Evolutionary conservation across 1,139 yeast species (phyloP), one percentile per base, ranked within the genome.

Genomic region (Scheffersomyces titani): DNA sequence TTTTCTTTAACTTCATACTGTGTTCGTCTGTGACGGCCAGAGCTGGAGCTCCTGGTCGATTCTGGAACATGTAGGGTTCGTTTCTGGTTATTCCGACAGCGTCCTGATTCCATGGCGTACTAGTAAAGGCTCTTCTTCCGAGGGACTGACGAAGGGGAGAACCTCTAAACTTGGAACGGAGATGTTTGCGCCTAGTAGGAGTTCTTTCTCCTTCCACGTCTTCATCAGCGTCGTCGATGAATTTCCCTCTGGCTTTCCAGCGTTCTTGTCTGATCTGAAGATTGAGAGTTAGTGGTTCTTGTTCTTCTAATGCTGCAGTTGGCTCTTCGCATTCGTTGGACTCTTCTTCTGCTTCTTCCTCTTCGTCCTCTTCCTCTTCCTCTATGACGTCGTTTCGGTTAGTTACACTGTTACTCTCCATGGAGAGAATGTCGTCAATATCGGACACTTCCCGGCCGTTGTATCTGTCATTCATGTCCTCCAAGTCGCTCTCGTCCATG

Each of bases 401-500:
- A 30, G 58, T 59, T 5, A 59, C 55, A 24, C 60, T 57, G 11
- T 30, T 30, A 54, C 67, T 62, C 44, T 61, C 64, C 53, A 64
- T 60, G 16, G 64, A 61, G 6, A 61, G 52, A 9, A 63, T 64
- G 40, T 66, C 69, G 18, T 65, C 70, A 13, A 59, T 58, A 44
- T 64, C 69, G 20, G 65, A 61, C 19, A 63, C 63, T 36, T 64
- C 63, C 19, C 62, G 56, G 6, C 57, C 65, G 2, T 62, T 61
- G 5, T 58, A 55, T 49, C 57, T 61, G 21, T 63, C 62, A 11
- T 56, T 63, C 2, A 59, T 59, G 6, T 60, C 63, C 62, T 70
- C 67, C 64, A 71, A 60, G 53, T 73, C 73, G 52, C 76, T 70
- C 16, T 77, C 78, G 57, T 62, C 65, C 55, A 60, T 57, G 9